Base-by-base conservation (phyloP, 768 basidiomycete species). In the Panaeolus papilionaceus region DNA sequence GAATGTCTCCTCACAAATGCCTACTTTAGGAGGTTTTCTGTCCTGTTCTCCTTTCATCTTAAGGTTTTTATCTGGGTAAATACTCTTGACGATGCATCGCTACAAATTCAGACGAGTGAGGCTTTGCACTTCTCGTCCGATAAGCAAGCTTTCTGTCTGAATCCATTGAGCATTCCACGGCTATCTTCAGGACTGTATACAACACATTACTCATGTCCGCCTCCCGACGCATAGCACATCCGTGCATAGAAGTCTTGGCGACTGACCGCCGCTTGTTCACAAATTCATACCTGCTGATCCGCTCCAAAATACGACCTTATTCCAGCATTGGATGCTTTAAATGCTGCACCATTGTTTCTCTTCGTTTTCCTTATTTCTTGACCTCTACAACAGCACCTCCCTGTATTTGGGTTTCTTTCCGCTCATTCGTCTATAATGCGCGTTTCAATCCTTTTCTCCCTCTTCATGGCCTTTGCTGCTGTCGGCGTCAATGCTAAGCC, bases 351-450 rank as follows among this genome's bases (percentile, higher is more conserved):
- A 3, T 58, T 58, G 49, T 58, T 16, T 33, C 16, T 33, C 28
- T 3, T 33, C 12, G 8, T 58, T 12, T 37, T 33, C 14, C 28
- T 33, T 58, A 58, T 33, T 33, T 58, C 20, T 23, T 58, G 54
- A 28, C 26, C 16, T 33, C 14, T 58, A 58, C 7, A n/a, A 33
- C 16, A 28, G 14, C 26, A 12, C 20, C 33, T 33, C 54, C 45
- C 54, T 33, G 5, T 28, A 2, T 12, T 12, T 58, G 54, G 54
- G 54, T 37, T 33, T 11, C 26, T 58, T 58, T 58, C 54, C 54
- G n/a, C 54, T 58, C 54, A 37, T 58, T 58, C 54, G 26, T 58
- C 54, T 16, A 33, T 33, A 33, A 58, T 58, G 54, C 54, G 54
- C 54, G 14, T 58, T 58, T 37, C 54, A 6, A 37, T 58, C 26